These are phyloP conservation scores for Jasminum sambac DNA, from an alignment of 257 asterid species.

Conservation along the genomic window DNA sequence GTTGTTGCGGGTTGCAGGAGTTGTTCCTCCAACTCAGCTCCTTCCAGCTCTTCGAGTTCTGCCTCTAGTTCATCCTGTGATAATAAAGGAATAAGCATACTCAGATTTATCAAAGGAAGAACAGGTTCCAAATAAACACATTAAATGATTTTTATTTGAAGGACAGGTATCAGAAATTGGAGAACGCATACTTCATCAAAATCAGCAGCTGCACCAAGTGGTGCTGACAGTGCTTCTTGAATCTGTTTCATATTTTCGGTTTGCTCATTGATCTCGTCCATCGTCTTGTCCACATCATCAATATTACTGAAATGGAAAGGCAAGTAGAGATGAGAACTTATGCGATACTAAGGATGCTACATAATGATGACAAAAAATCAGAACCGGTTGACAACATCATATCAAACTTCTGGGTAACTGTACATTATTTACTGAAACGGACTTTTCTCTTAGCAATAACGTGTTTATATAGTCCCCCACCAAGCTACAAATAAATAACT, in stretches of 20 bases:
- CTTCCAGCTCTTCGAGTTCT: constrained; percentile 83
- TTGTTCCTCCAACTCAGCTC: constrained; percentile 76
- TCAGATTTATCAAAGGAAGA: constrained; percentile 6
- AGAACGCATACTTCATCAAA: constrained; percentile 59
- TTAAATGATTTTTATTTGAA: too few relatives aligned
- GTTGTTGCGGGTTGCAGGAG: constrained; percentile 77
- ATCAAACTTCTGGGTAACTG: not conserved
- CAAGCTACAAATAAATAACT: not conserved
- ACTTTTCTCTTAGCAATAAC: not conserved
- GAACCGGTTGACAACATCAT: not conserved
- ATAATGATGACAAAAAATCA: not conserved
- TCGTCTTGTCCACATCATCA: constrained; percentile 87
- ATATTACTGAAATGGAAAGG: constrained; percentile 50
- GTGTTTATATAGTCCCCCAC: not conserved
- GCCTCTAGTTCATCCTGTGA: constrained; percentile 76
- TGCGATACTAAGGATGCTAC: not conserved
- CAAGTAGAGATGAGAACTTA: constrained; percentile 14
- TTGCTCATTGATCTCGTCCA: constrained; percentile 90
- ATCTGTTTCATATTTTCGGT: constrained; percentile 80
- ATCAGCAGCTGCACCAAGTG: constrained; percentile 75
- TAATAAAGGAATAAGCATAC: constrained; percentile 7
- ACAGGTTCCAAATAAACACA: not conserved
- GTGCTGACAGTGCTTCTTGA: constrained; percentile 73
- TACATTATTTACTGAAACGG: not conserved
- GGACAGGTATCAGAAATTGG: constrained; percentile 19